Evolutionary conservation across 345 rosid genomes (phyloP).

Genomic region (Abelmoschus esculentus): DNA sequence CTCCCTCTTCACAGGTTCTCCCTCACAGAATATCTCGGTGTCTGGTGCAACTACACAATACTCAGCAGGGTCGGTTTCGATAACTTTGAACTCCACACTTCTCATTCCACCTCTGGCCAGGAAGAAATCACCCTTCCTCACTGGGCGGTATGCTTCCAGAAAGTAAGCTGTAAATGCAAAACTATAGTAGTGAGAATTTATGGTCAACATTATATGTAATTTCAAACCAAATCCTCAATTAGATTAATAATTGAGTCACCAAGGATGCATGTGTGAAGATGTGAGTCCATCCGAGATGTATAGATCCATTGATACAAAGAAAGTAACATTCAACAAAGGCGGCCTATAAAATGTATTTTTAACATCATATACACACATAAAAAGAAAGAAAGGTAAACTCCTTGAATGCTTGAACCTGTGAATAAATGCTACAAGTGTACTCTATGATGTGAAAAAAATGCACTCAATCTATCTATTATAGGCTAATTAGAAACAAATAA

Average conservation of each 20-base stretch:
- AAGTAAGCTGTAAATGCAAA: slow-evolving; percentile 65
- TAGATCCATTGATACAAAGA: background rate
- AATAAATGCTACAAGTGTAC: background rate
- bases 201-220: background rate
- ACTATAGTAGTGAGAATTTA: slow-evolving; percentile 7
- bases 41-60: slow-evolving; percentile 96
- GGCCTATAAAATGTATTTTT: background rate
- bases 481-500: background rate
- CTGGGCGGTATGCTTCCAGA: slow-evolving; percentile 88
- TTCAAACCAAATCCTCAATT: background rate
- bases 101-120: slow-evolving; percentile 98
- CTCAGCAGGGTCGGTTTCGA: slow-evolving; percentile 83
- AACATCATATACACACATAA: background rate
- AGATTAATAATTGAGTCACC: background rate
- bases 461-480: too few species aligned
- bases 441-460: background rate
- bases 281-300: background rate
- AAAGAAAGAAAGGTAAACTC: background rate
- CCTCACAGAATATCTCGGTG: slow-evolving; percentile 94
- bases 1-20: slow-evolving; percentile 85
- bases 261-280: background rate
- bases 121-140: slow-evolving; percentile 90
- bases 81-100: slow-evolving; percentile 82
- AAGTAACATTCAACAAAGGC: background rate
- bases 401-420: background rate